Conservation (phyloP, 345 rosid species). For the Hibiscus trionum region DNA sequence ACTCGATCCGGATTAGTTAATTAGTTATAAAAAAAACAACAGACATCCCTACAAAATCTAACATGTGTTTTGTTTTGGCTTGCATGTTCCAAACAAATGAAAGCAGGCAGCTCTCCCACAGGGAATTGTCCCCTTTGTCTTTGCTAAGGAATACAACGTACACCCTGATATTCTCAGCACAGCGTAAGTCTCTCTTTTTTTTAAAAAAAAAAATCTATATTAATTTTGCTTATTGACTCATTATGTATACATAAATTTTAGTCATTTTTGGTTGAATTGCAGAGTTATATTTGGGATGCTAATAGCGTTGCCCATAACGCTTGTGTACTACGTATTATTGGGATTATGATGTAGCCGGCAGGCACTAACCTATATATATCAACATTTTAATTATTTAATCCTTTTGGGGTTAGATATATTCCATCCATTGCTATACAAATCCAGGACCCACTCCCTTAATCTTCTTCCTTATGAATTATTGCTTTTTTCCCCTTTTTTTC, state of each 20-base stretch:
- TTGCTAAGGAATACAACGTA: slow-evolving; percentile 72
- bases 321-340: slow-evolving; percentile 79
- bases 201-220: background rate
- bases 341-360: slow-evolving; percentile 39
- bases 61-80: slow-evolving; percentile 11
- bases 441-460: background rate
- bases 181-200: slow-evolving; percentile 30
- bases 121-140: slow-evolving; percentile 82
- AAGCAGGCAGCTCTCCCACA: slow-evolving; percentile 77
- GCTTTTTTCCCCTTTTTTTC: background rate
- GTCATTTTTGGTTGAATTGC: slow-evolving; percentile 13
- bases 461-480: slow-evolving; percentile 12
- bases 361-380: background rate
- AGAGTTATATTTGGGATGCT: slow-evolving; percentile 99
- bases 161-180: slow-evolving; percentile 83
- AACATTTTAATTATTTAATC: background rate
- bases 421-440: background rate
- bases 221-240: slow-evolving; percentile 1
- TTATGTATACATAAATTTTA: background rate
- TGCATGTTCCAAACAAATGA: slow-evolving; percentile 10
- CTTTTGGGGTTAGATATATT: background rate
- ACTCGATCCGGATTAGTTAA: no score
- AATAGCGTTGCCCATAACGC: slow-evolving; percentile 91
- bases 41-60: slow-evolving; percentile 6
- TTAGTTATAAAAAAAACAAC: no score